These are phyloP conservation scores for Calycina herbarum DNA, from an alignment of 2,329 filamentous ascomycete species.

Conservation along the genomic window DNA sequence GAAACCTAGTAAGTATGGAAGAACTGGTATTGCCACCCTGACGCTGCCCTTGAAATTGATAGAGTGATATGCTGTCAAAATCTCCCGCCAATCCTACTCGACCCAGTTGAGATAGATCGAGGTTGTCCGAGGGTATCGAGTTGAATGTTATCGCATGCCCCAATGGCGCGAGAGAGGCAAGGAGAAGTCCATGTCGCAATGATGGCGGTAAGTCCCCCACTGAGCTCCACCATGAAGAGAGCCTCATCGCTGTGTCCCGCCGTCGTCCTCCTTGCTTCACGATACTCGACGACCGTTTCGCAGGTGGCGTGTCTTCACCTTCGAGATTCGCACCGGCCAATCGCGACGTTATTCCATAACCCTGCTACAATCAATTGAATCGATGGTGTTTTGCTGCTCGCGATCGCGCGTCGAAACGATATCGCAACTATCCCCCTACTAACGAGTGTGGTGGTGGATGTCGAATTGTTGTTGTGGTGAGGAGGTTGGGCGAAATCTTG, in stretches of 20 bases:
- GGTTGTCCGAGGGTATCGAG: constrained; percentile 64
- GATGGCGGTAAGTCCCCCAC: constrained; percentile 32
- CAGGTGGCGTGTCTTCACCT: constrained; percentile 19
- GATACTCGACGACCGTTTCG: constrained; percentile 21
- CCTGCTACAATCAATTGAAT: background rate
- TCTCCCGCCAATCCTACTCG: constrained; percentile 84
- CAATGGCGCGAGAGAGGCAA: constrained; percentile 40
- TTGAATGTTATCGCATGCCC: constrained; percentile 58
- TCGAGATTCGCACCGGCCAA: constrained; percentile 15
- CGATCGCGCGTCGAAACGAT: background rate
- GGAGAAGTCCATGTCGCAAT: constrained; percentile 45
- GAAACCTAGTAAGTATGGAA: constrained; percentile 76
- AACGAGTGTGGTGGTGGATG: background rate
- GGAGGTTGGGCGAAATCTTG: background rate
- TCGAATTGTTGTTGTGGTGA: background rate
- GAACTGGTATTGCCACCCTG: constrained; percentile 78
- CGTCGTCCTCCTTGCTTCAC: constrained; percentile 17
- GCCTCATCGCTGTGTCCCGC: constrained; percentile 34
- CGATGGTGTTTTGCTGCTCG: background rate
- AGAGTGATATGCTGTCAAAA: constrained; percentile 89
- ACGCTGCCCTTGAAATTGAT: constrained; percentile 79
- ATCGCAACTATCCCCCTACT: background rate
- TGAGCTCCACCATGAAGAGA: constrained; percentile 36
- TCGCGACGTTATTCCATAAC: constrained; percentile 29
- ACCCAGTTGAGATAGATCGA: constrained; percentile 78